Conservation (phyloP, 1,139 yeast species). For the Pichia sp. region DNA sequence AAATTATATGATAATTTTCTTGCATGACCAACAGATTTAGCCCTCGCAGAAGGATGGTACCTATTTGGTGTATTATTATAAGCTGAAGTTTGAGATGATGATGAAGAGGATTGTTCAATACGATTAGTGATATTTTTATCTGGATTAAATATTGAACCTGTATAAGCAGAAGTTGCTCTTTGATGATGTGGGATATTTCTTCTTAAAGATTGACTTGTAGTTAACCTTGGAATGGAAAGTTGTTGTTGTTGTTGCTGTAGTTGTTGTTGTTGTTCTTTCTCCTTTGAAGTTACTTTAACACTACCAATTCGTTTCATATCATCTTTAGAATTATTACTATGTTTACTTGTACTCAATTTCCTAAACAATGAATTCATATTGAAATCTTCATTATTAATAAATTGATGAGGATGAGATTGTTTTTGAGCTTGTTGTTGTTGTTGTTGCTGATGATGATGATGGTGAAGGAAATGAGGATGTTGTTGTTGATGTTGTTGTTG, state of each 20-base stretch:
- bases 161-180: constrained; percentile 30
- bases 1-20: constrained; percentile 51
- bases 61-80: constrained; percentile 23
- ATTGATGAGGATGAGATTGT: constrained; percentile 12
- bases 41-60: constrained; percentile 81
- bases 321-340: constrained; percentile 27
- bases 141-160: constrained; percentile 22
- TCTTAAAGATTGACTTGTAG: constrained; percentile 13
- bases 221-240: constrained; percentile 1
- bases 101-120: not conserved
- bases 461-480: not conserved
- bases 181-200: constrained; percentile 27
- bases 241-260: too few relatives aligned
- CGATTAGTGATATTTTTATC: constrained; percentile 8
- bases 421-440: not conserved
- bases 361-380: constrained; percentile 29
- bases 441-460: too few relatives aligned
- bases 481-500: constrained; percentile 6
- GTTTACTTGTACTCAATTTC: constrained; percentile 24
- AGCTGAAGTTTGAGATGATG: not conserved
- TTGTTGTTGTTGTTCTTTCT: constrained; percentile 29
- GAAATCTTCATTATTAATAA: constrained; percentile 19
- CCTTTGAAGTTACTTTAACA: constrained; percentile 56
- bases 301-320: constrained; percentile 56
- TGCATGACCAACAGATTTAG: constrained; percentile 79